Percentiles rank a stretch among this genome's conserved stretches.
These are phyloP conservation scores for Solanum medicagineum DNA, from an alignment of 257 asterid genomes.

Conservation along the genomic window DNA sequence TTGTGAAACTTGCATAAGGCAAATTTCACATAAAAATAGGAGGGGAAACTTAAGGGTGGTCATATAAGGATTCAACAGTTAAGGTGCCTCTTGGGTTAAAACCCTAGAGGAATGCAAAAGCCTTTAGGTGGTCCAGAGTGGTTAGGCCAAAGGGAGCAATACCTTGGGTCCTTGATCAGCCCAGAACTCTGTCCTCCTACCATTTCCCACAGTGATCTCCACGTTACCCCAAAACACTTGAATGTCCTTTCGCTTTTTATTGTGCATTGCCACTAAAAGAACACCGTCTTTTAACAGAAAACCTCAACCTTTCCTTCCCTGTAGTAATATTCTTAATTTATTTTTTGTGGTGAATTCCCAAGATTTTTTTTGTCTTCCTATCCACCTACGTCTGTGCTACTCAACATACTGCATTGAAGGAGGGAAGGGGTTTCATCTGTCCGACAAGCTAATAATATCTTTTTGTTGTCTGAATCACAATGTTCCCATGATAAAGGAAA, in stretches of 20 bases:
- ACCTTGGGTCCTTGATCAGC: background rate
- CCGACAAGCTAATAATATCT: background rate
- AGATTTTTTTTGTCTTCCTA: background rate
- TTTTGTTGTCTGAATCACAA: background rate
- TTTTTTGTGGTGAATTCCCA: background rate
- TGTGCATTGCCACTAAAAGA: background rate
- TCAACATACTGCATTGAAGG: background rate
- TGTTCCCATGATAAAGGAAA: background rate
- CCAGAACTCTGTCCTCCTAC: background rate
- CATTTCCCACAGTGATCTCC: background rate
- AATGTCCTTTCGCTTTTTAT: background rate
- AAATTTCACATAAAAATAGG: background rate
- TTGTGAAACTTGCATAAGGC: background rate
- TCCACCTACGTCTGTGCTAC: background rate
- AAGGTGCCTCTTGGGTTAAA: background rate
- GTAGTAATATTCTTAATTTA: background rate
- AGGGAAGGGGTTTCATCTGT: background rate
- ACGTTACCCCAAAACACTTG: background rate
- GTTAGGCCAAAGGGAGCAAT: background rate
- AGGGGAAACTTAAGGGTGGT: background rate
- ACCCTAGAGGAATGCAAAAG: background rate
- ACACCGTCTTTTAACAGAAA: background rate
- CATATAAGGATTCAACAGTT: background rate
- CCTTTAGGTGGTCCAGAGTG: background rate
- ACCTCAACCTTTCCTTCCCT: background rate